Base-by-base conservation (phyloP, 2,329 filamentous ascomycete genomes). In the Aureobasidium sp. region DNA sequence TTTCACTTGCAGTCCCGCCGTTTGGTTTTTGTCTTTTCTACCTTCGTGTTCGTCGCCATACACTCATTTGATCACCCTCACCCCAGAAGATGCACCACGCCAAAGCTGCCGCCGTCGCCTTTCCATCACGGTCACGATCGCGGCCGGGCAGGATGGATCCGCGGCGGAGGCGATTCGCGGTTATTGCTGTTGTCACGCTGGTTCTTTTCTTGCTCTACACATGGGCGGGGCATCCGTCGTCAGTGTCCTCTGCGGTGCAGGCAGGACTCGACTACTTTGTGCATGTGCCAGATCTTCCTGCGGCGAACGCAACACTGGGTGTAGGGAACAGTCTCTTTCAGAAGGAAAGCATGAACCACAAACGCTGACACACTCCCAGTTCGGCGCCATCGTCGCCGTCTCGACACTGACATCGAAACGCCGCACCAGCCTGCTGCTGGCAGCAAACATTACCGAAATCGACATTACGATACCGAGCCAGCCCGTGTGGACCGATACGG, bases 361-460 rank as follows among this genome's bases (percentile, higher is more conserved):
- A 27, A 2, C 7, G 41, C 62, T 45, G n/a, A 55, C 42, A 44
- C 25, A 7, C 12, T 8, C 22, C 3, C 60, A 72, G 64, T 77
- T 77, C 61, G 73, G 74, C 52, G 70, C 72, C 15, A 68, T 78
- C 41, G 61, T 75, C 27, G 74, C 73, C 17, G 74, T 78, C 20
- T 76, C 75, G 2, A 70, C 71, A 49, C 52, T 67, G 11, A 65
- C 62, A 29, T 77, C 74, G 2, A 70, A 72, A 8, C 69, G 75
- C 11, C 70, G 70, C 31, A 66, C 71, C 25, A 65, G 67, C 22
- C 70, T 77, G 11, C 60, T 76, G 14, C 71, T 73, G 64, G 73
- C 74, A 20, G 71, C 73, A 37, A 73, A 75, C 56, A 66, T 76
- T 47, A 75, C 75, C 27, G 69, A 68, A 6, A 62, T 77, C 62